Percentiles rank a stretch among this genome's conserved stretches.
Evolutionary conservation across 1,284 basidiomycete species (phyloP).

Genomic region (Sanguinoderma infundibulare): DNA sequence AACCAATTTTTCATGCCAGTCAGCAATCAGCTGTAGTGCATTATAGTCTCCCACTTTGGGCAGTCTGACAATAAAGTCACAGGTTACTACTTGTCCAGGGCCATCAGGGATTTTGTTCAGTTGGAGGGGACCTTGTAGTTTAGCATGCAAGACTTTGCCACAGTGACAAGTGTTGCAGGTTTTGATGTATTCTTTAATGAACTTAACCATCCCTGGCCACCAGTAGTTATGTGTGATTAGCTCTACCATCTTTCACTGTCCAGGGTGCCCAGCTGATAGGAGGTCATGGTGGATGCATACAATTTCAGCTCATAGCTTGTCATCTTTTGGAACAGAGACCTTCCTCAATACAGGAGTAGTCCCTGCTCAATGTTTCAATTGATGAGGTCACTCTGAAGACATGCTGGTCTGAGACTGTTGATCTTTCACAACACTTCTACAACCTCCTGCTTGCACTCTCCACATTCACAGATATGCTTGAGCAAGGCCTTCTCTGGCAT

Average conservation of each 20-base stretch:
- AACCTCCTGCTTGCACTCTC: neutral
- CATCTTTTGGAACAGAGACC: constrained; percentile 12
- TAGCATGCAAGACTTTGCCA: constrained; percentile 33
- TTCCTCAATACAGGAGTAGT: constrained; percentile 42
- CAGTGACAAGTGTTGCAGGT: constrained; percentile 44
- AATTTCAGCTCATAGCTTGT: neutral
- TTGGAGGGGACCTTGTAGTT: constrained; percentile 10
- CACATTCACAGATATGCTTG: neutral
- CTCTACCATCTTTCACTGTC: neutral
- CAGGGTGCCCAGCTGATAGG: neutral
- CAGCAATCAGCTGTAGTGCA: constrained; percentile 25
- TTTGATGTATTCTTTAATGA: constrained; percentile 38
- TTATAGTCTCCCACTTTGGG: constrained; percentile 36
- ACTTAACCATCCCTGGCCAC: constrained; percentile 31
- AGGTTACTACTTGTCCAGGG: constrained; percentile 27
- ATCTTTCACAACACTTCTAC: neutral
- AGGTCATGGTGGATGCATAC: neutral
- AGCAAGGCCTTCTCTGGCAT: neutral
- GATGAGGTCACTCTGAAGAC: neutral
- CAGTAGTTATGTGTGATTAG: neutral
- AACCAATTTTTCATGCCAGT: constrained; percentile 11
- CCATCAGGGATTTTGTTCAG: constrained; percentile 7
- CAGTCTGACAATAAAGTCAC: constrained; percentile 43
- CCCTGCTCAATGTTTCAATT: neutral
- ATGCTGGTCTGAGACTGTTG: neutral